These are phyloP conservation scores for Kwoniella dejecticola DNA, from an alignment of 768 basidiomycete species.

Conservation along the genomic window DNA sequence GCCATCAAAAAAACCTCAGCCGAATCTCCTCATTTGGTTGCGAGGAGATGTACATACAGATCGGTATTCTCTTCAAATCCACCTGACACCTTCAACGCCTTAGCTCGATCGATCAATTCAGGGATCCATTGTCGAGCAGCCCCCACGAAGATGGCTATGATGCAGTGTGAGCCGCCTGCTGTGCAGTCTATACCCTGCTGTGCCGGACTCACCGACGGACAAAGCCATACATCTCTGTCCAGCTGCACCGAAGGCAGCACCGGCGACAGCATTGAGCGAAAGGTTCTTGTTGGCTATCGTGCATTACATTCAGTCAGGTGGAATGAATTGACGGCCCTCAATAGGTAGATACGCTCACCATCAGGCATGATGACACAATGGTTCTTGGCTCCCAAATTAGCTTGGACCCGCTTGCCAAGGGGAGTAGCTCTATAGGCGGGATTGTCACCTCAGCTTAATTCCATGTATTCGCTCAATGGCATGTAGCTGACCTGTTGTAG, in stretches of 20 bases:
- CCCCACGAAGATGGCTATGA: conserved; percentile 70
- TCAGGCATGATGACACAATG: conserved; percentile 92
- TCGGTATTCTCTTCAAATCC: conserved; percentile 88
- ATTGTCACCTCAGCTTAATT: background rate
- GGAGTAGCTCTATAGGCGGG: conserved; percentile 64
- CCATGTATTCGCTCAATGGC: background rate
- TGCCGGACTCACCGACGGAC: conserved; percentile 69
- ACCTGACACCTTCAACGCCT: conserved; percentile 76
- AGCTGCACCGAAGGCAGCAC: conserved; percentile 94
- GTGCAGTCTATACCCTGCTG: background rate
- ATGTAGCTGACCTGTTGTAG: conserved; percentile 67
- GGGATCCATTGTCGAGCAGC: conserved; percentile 76
- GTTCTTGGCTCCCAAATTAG: conserved; percentile 94
- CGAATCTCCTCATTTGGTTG: background rate
- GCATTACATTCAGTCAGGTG: too few relatives aligned
- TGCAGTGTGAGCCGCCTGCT: conserved; percentile 3
- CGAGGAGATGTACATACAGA: conserved; percentile 62
- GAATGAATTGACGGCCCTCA: conserved; percentile 23
- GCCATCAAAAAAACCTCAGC: background rate
- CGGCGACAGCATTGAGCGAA: conserved; percentile 85
- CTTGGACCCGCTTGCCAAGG: conserved; percentile 83
- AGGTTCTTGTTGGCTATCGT: conserved; percentile 84
- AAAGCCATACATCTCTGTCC: conserved; percentile 98
- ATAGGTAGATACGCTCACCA: conserved; percentile 67
- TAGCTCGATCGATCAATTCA: conserved; percentile 78